These are phyloP conservation scores for Theobroma cacao DNA, from an alignment of 345 rosid species.

Conservation along the genomic window DNA sequence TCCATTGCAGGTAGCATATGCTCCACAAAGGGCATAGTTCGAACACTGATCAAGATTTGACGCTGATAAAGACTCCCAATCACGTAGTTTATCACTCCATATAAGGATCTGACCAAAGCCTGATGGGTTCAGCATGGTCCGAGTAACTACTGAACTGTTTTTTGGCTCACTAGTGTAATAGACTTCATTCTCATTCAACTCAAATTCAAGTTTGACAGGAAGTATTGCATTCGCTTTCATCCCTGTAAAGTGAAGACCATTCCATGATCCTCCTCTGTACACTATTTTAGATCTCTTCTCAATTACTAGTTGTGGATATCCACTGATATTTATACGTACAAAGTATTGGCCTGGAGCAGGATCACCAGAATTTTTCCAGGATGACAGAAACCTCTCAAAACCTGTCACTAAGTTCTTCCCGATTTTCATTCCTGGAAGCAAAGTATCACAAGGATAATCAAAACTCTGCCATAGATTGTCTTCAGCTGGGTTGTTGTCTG, in stretches of 20 bases:
- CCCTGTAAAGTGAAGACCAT: slow-evolving; percentile 40
- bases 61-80: slow-evolving; percentile 29
- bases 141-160: slow-evolving; percentile 24
- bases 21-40: slow-evolving; percentile 33
- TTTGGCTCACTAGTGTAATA: slow-evolving; percentile 29
- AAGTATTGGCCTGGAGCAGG: slow-evolving; percentile 34
- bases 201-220: slow-evolving; percentile 18
- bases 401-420: slow-evolving; percentile 30
- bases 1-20: slow-evolving; percentile 33
- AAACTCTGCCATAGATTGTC: slow-evolving; percentile 43
- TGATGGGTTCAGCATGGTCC: slow-evolving; percentile 20
- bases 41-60: slow-evolving; percentile 40
- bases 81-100: slow-evolving; percentile 23
- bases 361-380: slow-evolving; percentile 39
- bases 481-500: not conserved
- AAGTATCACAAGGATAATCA: too few relatives aligned
- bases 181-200: slow-evolving; percentile 23
- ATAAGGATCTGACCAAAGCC: slow-evolving; percentile 27
- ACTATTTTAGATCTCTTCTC: slow-evolving; percentile 8
- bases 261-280: slow-evolving; percentile 44
- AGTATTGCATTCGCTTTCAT: slow-evolving; percentile 21
- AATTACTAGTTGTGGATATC: slow-evolving; percentile 40
- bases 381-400: slow-evolving; percentile 23
- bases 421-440: slow-evolving; percentile 44
- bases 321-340: slow-evolving; percentile 26